Base-by-base conservation (phyloP, 495 filamentous ascomycete species). In the Talaromyces liani region DNA sequence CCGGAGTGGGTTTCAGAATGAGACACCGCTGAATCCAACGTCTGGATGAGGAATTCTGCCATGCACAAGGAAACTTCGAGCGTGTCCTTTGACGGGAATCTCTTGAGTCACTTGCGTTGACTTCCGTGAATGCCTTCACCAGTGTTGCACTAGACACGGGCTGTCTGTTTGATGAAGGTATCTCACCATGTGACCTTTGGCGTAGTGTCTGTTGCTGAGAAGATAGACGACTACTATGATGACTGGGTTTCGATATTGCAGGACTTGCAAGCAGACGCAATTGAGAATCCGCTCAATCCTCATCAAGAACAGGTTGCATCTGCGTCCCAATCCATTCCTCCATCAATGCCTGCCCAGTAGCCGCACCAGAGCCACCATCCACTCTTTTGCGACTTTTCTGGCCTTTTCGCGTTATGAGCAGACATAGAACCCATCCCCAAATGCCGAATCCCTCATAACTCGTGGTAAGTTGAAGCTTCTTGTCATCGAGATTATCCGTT, bases 381-480 rank as follows among this genome's bases (percentile, higher is more conserved):
- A 62, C n/a, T 20, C 77, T 25, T 64, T 36, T 62, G 25, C 45
- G 39, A 36, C 14, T 22, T 69, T 55, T 69, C 73, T 2, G 69
- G 9, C 84, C 86, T 63, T 80, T 86, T 45, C 88, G 82, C 73
- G 95, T 93, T 65, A 98, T 88, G 14, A 98, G 86, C 41, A 98
- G 77, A 72, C 92, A 98, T 41, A 98, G 79, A 33, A 96, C 90
- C 64, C 91, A 88, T 7, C 93, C 91, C 75, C 94, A 93, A 72
- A 98, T 97, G 68, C 86, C 87, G 74, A 97, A 98, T 34, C 94
- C 93, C 67, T 98, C 92, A 73, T 97, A 98, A 24, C 87, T 87
- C 27, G 92, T 96, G 61, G 85, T 84, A 73, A 97, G 81, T 2
- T 80, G 82, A 66, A 95, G 72, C 74, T 97, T 97, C 80, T 98